Conservation (phyloP, 257 asterid genomes). For the Anisodus acutangulus region DNA sequence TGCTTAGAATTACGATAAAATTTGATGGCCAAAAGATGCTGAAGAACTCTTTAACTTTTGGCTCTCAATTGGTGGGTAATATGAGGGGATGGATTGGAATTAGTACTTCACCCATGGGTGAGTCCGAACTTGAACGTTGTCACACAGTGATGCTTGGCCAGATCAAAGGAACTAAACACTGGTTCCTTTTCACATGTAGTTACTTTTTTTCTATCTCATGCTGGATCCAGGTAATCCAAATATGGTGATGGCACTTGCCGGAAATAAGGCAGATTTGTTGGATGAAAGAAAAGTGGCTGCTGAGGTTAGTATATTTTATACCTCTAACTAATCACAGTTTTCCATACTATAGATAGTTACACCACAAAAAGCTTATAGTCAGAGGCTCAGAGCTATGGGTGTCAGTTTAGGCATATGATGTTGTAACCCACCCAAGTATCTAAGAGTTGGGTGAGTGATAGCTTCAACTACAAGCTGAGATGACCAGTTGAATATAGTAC, state of each 20-base stretch:
- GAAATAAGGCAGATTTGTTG: conserved; percentile 76
- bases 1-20: not conserved
- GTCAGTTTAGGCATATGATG: not conserved
- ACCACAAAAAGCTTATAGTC: not conserved
- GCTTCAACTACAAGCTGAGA: not conserved
- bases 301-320: conserved; percentile 56
- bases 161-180: not conserved
- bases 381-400: not conserved
- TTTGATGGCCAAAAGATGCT: not conserved
- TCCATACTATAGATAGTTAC: not conserved
- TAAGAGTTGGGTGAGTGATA: conserved; percentile 16
- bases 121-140: not conserved
- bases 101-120: not conserved
- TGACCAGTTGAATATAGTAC: not conserved
- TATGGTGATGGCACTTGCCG: conserved; percentile 89
- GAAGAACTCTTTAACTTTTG: not conserved
- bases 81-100: not conserved
- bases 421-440: not conserved
- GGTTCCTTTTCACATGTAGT: not conserved
- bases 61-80: not conserved
- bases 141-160: not conserved
- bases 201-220: conserved; percentile 14
- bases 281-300: conserved; percentile 69
- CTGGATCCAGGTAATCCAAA: conserved; percentile 60
- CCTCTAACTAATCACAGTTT: not conserved